Percentiles rank a stretch among this genome's conserved stretches.
Evolutionary conservation across 108 stramenopile species (phyloP).

Genomic region (Skeletonema grethae): DNA sequence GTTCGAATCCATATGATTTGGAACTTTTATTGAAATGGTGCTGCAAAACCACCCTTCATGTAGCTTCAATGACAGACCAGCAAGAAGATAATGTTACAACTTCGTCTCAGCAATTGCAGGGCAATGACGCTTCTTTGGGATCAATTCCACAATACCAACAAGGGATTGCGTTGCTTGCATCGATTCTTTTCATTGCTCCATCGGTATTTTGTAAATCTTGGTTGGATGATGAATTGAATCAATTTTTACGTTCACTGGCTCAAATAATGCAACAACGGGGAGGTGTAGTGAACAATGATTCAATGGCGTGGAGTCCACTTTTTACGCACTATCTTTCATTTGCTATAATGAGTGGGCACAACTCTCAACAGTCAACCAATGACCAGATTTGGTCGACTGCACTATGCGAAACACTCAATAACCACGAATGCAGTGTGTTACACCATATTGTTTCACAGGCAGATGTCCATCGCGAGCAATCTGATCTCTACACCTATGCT

Average conservation of each 20-base stretch:
- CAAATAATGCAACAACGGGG: not conserved
- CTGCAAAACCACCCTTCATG: slow-evolving; percentile 17
- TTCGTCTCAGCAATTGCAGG: not conserved
- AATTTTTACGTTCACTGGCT: slow-evolving; percentile 15
- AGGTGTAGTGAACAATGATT: not conserved
- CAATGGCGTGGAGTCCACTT: slow-evolving; percentile 12
- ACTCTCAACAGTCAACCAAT: not conserved
- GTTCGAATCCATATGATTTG: not conserved
- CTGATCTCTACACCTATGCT: slow-evolving; percentile 13
- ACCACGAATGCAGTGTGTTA: slow-evolving; percentile 28
- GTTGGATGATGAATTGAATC: slow-evolving; percentile 21
- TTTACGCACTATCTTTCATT: slow-evolving; percentile 14
- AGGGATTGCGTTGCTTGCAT: slow-evolving; percentile 36
- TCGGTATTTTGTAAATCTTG: not conserved
- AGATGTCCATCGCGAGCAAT: not conserved
- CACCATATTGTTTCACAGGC: slow-evolving; percentile 17
- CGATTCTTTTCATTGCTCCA: slow-evolving; percentile 23
- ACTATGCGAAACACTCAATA: slow-evolving; percentile 21
- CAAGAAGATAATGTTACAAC: not conserved
- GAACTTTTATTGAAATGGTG: slow-evolving; percentile 39
- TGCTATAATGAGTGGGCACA: not conserved
- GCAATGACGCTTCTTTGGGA: not conserved
- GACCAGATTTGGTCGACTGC: slow-evolving; percentile 5
- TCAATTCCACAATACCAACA: slow-evolving; percentile 28
- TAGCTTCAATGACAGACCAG: slow-evolving; percentile 11